Conservation (phyloP, 2,329 filamentous ascomycete genomes). For the Arachnopeziza araneosa region DNA sequence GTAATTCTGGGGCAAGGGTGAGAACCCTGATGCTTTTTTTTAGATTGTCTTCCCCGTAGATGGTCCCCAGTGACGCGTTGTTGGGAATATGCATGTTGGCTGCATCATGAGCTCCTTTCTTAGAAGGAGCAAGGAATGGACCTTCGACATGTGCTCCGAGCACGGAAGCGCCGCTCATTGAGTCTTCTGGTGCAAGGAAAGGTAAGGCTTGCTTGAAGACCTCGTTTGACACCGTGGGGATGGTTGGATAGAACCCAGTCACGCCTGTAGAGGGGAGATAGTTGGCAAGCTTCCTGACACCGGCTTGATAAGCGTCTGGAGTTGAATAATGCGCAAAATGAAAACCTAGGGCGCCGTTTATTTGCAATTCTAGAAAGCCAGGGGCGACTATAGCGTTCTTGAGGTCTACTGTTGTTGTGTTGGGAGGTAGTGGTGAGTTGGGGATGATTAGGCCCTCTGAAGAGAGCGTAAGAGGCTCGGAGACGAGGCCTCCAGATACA, state of each 20-base stretch:
- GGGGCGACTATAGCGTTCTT: slow-evolving; percentile 46
- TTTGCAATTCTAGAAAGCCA: slow-evolving; percentile 50
- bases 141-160: slow-evolving; percentile 53
- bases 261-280: slow-evolving; percentile 47
- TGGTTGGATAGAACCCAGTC: slow-evolving; percentile 48
- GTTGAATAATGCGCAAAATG: slow-evolving; percentile 47
- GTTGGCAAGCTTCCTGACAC: slow-evolving; percentile 40
- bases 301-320: slow-evolving; percentile 32
- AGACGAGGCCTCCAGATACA: slow-evolving; percentile 16
- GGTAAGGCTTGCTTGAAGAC: slow-evolving; percentile 42
- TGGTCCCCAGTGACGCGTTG: slow-evolving; percentile 15
- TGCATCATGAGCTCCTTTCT: slow-evolving; percentile 45
- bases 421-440: slow-evolving; percentile 17
- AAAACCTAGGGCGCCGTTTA: slow-evolving; percentile 42
- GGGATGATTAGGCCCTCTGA: slow-evolving; percentile 22
- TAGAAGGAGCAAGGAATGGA: slow-evolving; percentile 46
- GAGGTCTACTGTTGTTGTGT: slow-evolving; percentile 34
- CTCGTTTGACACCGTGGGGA: slow-evolving; percentile 43
- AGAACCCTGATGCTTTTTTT: slow-evolving; percentile 40
- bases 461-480: slow-evolving; percentile 18
- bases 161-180: slow-evolving; percentile 40
- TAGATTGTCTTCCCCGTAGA: slow-evolving; percentile 43
- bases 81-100: slow-evolving; percentile 23
- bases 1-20: slow-evolving; percentile 48
- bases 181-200: slow-evolving; percentile 37